Base-by-base conservation (phyloP, 306 rosid species). In the Hylodesmum podocarpum region DNA sequence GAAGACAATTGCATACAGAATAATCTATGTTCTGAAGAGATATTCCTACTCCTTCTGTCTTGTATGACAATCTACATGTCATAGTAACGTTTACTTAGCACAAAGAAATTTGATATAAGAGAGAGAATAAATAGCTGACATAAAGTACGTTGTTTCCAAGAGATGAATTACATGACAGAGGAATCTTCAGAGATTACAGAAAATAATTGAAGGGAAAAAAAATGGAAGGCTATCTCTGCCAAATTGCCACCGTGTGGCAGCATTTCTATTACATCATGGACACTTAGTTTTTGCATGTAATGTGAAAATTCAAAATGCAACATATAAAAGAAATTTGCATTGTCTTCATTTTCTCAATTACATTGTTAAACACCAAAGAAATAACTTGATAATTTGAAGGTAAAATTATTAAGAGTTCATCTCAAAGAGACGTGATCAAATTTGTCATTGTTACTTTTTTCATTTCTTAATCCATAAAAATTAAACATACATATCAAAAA, bases 181-280 rank as follows among this genome's bases (percentile, higher is more conserved):
- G 79, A 75, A 75, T 79, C 78, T 64, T 55, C 55, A 70, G 46
- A 70, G 29, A 75, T 70, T 70, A 54, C 41, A 37, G 15, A 84
- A 61, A 37, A 55, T 9, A 83, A 43, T 31, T 11, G 11, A 19
- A 27, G 12, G 19, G 29, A 68, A 19, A 29, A 21, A 37, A 15
- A 46, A 63, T 21, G 25, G 49, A 13, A 22, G 5, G 37, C 61
- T 28, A 16, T 53, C 3, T 50, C n/a, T n/a, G n/a, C n/a, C n/a
- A n/a, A n/a, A n/a, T n/a, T n/a, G n/a, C n/a, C n/a, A 28, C 18
- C 40, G 65, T 58, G 65, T 54, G 62, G 16, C 16, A 28, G 10
- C 36, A 57, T 14, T 57, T 55, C 3, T 24, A 55, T 24, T 59
- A 28, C 13, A 28, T 31, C 5, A 59, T 55, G 55, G 14, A 58